Evolutionary conservation across 306 rosid species (phyloP), one percentile per base, ranked within the genome.

Genomic region (Cercis canadensis): DNA sequence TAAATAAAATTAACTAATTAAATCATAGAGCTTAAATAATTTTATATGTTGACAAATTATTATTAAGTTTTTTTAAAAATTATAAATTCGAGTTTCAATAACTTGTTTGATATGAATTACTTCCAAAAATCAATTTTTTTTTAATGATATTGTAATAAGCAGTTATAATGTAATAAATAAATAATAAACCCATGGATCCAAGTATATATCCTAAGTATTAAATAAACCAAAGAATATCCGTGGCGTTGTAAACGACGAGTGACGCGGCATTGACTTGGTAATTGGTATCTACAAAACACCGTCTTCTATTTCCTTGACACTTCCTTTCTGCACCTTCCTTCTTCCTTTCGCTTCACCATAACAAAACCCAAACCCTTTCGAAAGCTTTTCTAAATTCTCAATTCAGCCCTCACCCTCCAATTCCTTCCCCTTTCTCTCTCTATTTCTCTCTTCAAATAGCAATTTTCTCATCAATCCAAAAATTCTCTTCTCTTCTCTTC

Each of bases 191-290:
- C n/a, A n/a, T n/a, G n/a, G n/a, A n/a, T n/a, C n/a, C n/a, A n/a
- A n/a, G n/a, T n/a, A n/a, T n/a, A n/a, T n/a, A n/a, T n/a, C n/a
- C n/a, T n/a, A n/a, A n/a, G n/a, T n/a, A n/a, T n/a, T n/a, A n/a
- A n/a, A n/a, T n/a, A n/a, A n/a, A n/a, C n/a, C n/a, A n/a, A n/a
- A 53, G 43, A 57, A 53, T 33, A 55, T 72, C 44, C 67, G 81
- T 47, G 19, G 53, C 17, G 50, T 31, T 21, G 12, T 32, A 69
- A 62, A 69, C 76, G 67, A 62, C 54, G 43, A 37, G 1, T 3
- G 29, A 24, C 29, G 43, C 2, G 52, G 16, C 24, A 39, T 17
- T 44, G 63, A 73, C 19, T 61, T 57, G 9, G 29, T 24, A 24
- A 24, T 24, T 24, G 3, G 1, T 24, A 1, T 24, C 29, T 24